Evolutionary conservation across 2,329 filamentous ascomycete genomes (phyloP).

Genomic region (Trichoderma sp.): DNA sequence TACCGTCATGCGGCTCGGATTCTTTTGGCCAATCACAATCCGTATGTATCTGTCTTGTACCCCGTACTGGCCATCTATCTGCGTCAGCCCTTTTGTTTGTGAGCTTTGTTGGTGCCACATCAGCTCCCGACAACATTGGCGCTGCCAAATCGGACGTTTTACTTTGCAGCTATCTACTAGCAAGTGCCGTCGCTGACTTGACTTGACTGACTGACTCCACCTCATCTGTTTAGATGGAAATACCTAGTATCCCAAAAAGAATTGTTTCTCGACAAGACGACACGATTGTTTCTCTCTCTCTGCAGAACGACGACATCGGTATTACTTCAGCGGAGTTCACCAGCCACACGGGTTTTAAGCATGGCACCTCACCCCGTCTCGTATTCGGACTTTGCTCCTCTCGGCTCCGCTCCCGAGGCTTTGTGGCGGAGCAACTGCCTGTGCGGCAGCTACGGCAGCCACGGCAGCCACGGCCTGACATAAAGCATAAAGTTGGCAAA

Average conservation of each 20-base stretch:
- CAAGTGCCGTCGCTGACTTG: neutral
- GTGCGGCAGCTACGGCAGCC: slow-evolving; percentile 19
- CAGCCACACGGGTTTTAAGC: neutral
- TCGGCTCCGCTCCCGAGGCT: slow-evolving; percentile 13
- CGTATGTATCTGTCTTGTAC: neutral
- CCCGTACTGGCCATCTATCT: neutral
- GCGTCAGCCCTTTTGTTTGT: neutral
- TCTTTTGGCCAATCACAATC: slow-evolving; percentile 5
- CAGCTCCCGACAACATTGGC: neutral
- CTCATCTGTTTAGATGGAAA: neutral
- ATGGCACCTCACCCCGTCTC: neutral
- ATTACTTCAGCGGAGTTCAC: neutral
- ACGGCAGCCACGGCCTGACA: slow-evolving; percentile 12
- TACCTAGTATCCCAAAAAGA: neutral
- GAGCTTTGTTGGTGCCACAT: neutral
- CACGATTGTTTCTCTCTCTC: neutral
- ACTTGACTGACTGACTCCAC: neutral
- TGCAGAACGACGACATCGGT: neutral
- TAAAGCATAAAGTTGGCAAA: neutral
- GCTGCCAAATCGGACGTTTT: neutral
- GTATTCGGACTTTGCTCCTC: slow-evolving; percentile 16
- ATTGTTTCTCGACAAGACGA: neutral
- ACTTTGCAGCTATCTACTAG: neutral
- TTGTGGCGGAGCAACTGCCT: slow-evolving; percentile 17
- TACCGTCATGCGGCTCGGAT: neutral